phyloP scores from a whole-genome alignment of 768 basidiomycete species.

The Agaricus subrufescens region DNA sequence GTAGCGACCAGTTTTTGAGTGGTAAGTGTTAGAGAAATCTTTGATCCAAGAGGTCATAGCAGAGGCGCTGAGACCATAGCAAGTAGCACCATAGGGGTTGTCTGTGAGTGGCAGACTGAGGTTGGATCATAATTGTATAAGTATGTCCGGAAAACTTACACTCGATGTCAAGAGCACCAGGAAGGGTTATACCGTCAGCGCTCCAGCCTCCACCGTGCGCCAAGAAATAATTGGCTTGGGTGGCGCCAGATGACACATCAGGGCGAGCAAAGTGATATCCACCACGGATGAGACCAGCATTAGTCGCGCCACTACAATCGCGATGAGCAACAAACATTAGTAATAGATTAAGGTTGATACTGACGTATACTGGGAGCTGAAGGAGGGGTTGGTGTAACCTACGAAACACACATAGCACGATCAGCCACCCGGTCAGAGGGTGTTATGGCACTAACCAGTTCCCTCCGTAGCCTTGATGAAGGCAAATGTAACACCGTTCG shows the following conservation, averaged over 20 bases:
- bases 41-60: slow-evolving; percentile 61
- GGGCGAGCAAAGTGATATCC: slow-evolving; percentile 60
- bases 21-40: slow-evolving; percentile 59
- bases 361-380: slow-evolving; percentile 20
- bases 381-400: slow-evolving; percentile 38
- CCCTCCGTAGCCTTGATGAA: slow-evolving; percentile 71
- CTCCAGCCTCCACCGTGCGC: slow-evolving; percentile 58
- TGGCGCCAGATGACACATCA: slow-evolving; percentile 45
- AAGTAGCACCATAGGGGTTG: slow-evolving; percentile 45
- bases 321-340: background rate
- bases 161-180: slow-evolving; percentile 62
- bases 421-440: background rate
- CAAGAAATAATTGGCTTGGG: slow-evolving; percentile 57
- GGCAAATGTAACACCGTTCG: slow-evolving; percentile 49
- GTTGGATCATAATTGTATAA: background rate
- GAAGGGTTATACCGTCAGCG: slow-evolving; percentile 51
- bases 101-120: slow-evolving; percentile 25
- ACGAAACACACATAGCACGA: background rate
- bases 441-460: slow-evolving; percentile 30
- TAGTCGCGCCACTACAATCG: slow-evolving; percentile 47
- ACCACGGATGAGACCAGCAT: slow-evolving; percentile 55
- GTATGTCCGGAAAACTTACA: slow-evolving; percentile 24
- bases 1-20: slow-evolving; percentile 43
- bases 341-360: background rate
- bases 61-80: slow-evolving; percentile 48